Conservation (phyloP, 23 red algal genomes). For the Agarophyton chilense region DNA sequence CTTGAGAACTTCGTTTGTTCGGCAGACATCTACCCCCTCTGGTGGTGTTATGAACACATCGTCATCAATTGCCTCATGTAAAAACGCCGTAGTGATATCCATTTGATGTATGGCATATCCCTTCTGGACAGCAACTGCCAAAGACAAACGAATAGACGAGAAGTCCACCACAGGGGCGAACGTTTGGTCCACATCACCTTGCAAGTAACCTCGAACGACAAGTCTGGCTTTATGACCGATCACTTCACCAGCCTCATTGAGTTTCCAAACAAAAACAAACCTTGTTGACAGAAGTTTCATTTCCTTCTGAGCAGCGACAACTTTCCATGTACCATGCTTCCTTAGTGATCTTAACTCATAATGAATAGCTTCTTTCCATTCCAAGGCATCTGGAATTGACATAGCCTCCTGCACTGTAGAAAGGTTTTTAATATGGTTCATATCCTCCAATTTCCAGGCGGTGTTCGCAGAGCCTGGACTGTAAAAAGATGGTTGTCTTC, state of each 20-base stretch:
- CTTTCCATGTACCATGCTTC: slow-evolving; percentile 11
- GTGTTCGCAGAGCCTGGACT: not conserved
- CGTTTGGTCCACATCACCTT: slow-evolving; percentile 25
- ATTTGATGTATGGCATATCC: slow-evolving; percentile 14
- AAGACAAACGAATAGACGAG: not conserved
- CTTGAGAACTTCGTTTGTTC: not conserved
- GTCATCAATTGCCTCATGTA: slow-evolving; percentile 47
- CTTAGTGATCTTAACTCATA: slow-evolving; percentile 5
- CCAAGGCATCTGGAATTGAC: not conserved
- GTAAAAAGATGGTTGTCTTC: not conserved
- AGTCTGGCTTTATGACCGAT: slow-evolving; percentile 46
- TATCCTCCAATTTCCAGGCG: not conserved
- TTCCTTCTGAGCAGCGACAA: not conserved
- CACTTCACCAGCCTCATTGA: not conserved
- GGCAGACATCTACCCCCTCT: not conserved
- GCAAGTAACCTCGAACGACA: slow-evolving; percentile 42
- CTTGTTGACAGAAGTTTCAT: not conserved
- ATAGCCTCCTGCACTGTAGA: slow-evolving; percentile 15
- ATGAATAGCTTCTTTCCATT: slow-evolving; percentile 32
- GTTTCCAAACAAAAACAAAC: slow-evolving; percentile 15
- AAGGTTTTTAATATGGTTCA: no score
- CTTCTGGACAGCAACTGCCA: slow-evolving; percentile 33
- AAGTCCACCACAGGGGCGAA: slow-evolving; percentile 47
- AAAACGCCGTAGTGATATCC: slow-evolving; percentile 67
- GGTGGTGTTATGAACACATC: slow-evolving; percentile 23